phyloP scores from a whole-genome alignment of 164 flowering plant species.

The Annona squamosa region DNA sequence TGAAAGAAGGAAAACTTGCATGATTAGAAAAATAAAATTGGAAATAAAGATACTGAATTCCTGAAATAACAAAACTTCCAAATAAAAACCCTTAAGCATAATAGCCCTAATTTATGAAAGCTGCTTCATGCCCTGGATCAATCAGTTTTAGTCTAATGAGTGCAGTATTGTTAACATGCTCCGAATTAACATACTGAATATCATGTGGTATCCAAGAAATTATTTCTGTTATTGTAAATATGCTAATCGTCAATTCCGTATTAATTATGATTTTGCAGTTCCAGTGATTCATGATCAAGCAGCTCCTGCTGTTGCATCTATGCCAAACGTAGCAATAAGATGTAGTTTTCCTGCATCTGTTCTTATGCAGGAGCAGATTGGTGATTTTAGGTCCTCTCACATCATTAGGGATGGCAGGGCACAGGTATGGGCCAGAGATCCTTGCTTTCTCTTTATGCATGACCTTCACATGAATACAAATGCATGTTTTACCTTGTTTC shows the following conservation, averaged over 20 bases:
- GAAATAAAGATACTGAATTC: no score
- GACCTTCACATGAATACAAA: no score
- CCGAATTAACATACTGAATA: neutral
- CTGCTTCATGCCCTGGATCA: neutral
- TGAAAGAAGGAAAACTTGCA: no score
- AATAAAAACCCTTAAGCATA: neutral
- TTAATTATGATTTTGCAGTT: conserved; percentile 31
- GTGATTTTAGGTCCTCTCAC: conserved; percentile 36
- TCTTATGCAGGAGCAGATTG: conserved; percentile 57
- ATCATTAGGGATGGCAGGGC: conserved; percentile 36
- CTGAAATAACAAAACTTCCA: neutral
- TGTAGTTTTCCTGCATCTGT: conserved; percentile 47
- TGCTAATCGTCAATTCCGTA: neutral
- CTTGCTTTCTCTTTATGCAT: neutral
- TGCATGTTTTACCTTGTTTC: neutral
- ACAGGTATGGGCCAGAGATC: neutral
- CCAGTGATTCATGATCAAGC: conserved; percentile 43
- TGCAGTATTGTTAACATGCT: neutral
- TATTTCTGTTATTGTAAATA: neutral
- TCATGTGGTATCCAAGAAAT: neutral
- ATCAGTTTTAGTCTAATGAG: neutral
- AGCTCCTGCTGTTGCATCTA: conserved; percentile 26
- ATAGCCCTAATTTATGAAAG: neutral
- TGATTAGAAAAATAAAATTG: no score
- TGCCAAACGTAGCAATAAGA: conserved; percentile 31